These are phyloP conservation scores for Fusarium avenaceum DNA, from an alignment of 2,329 filamentous ascomycete genomes.

Conservation along the genomic window DNA sequence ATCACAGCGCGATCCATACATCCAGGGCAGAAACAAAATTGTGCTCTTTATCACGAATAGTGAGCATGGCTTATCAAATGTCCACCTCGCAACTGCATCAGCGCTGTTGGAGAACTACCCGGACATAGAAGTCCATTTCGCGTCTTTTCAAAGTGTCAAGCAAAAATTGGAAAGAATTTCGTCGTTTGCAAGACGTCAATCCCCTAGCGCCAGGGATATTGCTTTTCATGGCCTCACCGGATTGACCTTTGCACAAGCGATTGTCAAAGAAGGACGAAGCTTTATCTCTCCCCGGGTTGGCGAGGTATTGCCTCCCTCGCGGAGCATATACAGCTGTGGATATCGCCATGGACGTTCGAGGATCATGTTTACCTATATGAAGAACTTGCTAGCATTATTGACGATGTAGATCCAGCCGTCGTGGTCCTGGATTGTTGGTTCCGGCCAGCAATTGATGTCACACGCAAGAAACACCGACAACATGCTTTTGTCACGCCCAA, in stretches of 20 bases:
- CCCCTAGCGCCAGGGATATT: background rate
- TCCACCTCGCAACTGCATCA: constrained; percentile 54
- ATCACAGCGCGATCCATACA: background rate
- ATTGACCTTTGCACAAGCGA: background rate
- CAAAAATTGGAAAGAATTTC: background rate
- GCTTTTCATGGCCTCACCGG: background rate
- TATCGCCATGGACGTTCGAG: constrained; percentile 12
- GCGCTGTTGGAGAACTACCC: constrained; percentile 53
- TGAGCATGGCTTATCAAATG: constrained; percentile 55
- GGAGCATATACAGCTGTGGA: constrained; percentile 22
- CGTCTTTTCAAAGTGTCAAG: constrained; percentile 46
- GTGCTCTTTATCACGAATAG: constrained; percentile 12
- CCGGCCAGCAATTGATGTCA: constrained; percentile 12
- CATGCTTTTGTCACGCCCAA: constrained; percentile 17
- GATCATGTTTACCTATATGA: constrained; percentile 11
- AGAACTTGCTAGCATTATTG: background rate
- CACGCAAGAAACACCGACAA: constrained; percentile 6
- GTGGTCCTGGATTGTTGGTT: constrained; percentile 11
- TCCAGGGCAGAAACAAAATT: constrained; percentile 6
- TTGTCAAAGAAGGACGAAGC: background rate
- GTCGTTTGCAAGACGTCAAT: background rate
- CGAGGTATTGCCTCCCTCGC: background rate
- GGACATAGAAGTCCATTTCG: constrained; percentile 53
- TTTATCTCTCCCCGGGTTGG: constrained; percentile 14
- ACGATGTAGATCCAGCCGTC: background rate